phyloP scores from a whole-genome alignment of 2,329 filamentous ascomycete species.

The Polytolypa hystricis region DNA sequence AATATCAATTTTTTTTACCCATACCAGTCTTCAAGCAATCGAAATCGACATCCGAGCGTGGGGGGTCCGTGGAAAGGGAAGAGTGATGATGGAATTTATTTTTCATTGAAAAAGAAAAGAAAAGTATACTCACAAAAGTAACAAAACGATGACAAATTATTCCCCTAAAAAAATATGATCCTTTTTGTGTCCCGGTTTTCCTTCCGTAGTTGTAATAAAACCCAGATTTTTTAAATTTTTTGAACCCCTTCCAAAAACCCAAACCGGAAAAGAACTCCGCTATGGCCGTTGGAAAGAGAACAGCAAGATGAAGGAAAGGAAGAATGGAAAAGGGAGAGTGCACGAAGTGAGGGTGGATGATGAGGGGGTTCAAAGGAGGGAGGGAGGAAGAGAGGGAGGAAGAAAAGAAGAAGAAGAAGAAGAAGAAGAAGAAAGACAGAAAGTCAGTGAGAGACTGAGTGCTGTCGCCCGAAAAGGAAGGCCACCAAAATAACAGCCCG shows the following conservation, averaged over 20 bases:
- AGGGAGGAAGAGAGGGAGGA: conserved; percentile 15
- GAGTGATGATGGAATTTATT: too few species aligned
- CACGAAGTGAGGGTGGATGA: conserved; percentile 15
- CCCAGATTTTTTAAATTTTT: too few species aligned
- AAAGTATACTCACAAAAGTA: conserved; percentile 8
- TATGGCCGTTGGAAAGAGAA: conserved; percentile 4
- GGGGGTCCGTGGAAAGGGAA: too few species aligned
- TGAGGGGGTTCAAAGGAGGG: conserved; percentile 19
- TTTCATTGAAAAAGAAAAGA: conserved; percentile 12
- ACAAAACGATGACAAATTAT: neutral
- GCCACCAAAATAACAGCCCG: too few species aligned
- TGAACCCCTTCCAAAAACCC: too few species aligned
- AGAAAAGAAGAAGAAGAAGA: conserved; percentile 14
- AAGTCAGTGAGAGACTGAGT: conserved; percentile 8
- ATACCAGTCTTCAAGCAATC: neutral
- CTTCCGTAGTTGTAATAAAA: conserved; percentile 1
- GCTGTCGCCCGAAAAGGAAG: too few species aligned
- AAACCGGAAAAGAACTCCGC: conserved; percentile 2
- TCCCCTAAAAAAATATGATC: neutral
- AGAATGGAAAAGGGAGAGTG: conserved; percentile 11
- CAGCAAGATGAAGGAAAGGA: conserved; percentile 17
- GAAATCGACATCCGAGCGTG: conserved; percentile 16
- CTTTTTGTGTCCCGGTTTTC: neutral
- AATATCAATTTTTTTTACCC: neutral
- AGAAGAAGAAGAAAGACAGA: conserved; percentile 15